Evolutionary conservation across 148 eudicot species (phyloP).

Genomic region (Talinum fruticosum): DNA sequence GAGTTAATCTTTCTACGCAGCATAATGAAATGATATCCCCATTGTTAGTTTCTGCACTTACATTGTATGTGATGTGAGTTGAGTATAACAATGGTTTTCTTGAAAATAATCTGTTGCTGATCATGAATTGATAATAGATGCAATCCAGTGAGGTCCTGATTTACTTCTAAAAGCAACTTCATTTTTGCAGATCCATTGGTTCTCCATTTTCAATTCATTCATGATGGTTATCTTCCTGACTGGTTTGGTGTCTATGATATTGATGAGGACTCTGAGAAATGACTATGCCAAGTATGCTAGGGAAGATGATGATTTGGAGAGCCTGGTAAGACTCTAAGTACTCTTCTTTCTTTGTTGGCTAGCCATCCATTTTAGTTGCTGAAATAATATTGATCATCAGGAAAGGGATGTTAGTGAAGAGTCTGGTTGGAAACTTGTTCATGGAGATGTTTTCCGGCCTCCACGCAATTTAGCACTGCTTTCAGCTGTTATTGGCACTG

Average conservation of each 20-base stretch:
- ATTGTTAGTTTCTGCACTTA: background rate
- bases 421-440: conserved; percentile 83
- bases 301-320: conserved; percentile 90
- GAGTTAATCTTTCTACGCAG: background rate
- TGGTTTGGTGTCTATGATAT: conserved; percentile 86
- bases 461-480: conserved; percentile 62
- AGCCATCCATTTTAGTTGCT: conserved; percentile 8
- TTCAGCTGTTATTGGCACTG: conserved; percentile 78
- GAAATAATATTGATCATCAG: conserved; percentile 29
- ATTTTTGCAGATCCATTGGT: conserved; percentile 82
- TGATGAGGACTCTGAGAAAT: conserved; percentile 86
- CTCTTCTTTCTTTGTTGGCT: conserved; percentile 1
- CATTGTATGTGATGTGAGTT: background rate
- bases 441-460: conserved; percentile 85
- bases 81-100: background rate
- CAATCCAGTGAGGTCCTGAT: background rate
- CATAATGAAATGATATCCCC: background rate
- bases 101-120: background rate
- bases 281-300: conserved; percentile 94
- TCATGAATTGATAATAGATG: background rate
- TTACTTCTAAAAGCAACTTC: background rate
- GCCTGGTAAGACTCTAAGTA: conserved; percentile 48
- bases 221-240: conserved; percentile 97
- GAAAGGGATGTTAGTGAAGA: conserved; percentile 92
- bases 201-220: conserved; percentile 87